These are phyloP conservation scores for Taphrina wiesneri DNA, from an alignment of 1,139 yeast species.

Conservation along the genomic window DNA sequence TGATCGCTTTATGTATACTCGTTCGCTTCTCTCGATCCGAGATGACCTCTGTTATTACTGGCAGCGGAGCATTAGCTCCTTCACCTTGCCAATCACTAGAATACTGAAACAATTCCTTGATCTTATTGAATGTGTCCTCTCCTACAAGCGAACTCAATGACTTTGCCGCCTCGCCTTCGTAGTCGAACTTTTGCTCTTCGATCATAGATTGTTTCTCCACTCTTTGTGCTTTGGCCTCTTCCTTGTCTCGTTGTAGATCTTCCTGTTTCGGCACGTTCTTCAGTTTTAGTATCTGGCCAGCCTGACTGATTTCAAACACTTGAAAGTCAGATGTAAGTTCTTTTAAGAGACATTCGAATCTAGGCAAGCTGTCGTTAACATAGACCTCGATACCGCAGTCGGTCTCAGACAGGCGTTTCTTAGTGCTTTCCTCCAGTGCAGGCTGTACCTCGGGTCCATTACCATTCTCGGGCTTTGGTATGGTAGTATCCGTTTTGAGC, in stretches of 20 bases:
- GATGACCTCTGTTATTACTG: conserved; percentile 37
- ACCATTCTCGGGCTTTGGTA: not conserved
- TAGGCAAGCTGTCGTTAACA: conserved; percentile 65
- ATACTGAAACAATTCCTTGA: conserved; percentile 54
- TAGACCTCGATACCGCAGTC: conserved; percentile 82
- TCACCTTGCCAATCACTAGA: conserved; percentile 63
- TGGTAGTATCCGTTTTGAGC: not conserved
- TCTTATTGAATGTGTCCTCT: conserved; percentile 57
- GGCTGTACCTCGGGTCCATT: not conserved
- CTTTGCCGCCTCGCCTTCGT: conserved; percentile 44
- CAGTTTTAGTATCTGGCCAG: conserved; percentile 45
- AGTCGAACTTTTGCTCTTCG: conserved; percentile 31
- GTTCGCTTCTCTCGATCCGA: conserved; percentile 73
- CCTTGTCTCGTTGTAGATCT: conserved; percentile 47
- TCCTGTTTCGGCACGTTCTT: conserved; percentile 55
- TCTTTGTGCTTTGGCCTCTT: conserved; percentile 48
- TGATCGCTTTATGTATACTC: conserved; percentile 68
- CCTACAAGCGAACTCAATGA: conserved; percentile 53
- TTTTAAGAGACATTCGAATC: conserved; percentile 53
- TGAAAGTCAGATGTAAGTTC: conserved; percentile 79
- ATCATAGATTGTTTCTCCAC: conserved; percentile 47
- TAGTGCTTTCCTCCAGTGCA: not conserved
- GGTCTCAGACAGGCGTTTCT: conserved; percentile 8
- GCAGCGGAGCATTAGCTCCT: conserved; percentile 19
- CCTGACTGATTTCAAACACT: conserved; percentile 37